phyloP scores from a whole-genome alignment of 2,329 filamentous ascomycete species.

The Myrmaecium sp. region DNA sequence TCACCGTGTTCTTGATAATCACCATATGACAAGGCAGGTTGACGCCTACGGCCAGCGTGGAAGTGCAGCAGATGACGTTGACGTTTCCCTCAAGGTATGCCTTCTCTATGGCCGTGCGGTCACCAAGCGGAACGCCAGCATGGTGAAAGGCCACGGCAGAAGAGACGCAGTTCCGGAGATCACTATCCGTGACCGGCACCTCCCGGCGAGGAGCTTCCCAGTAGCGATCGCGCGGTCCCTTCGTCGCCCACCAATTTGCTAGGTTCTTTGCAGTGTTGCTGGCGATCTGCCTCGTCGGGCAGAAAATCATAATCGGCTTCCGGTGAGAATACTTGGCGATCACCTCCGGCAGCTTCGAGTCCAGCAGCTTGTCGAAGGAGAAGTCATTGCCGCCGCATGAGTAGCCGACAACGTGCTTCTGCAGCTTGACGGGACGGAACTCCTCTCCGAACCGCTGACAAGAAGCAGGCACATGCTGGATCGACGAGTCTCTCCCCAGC shows the following conservation, averaged over 20 bases:
- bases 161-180: slow-evolving; percentile 36
- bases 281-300: slow-evolving; percentile 57
- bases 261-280: slow-evolving; percentile 50
- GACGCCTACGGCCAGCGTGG: slow-evolving; percentile 66
- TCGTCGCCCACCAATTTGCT: slow-evolving; percentile 45
- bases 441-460: slow-evolving; percentile 61
- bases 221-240: slow-evolving; percentile 32
- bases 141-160: slow-evolving; percentile 69
- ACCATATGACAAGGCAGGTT: slow-evolving; percentile 75
- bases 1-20: slow-evolving; percentile 63
- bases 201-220: slow-evolving; percentile 44
- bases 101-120: slow-evolving; percentile 49
- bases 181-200: slow-evolving; percentile 38
- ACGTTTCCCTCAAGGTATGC: slow-evolving; percentile 55
- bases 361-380: slow-evolving; percentile 54
- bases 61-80: slow-evolving; percentile 71
- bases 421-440: slow-evolving; percentile 59
- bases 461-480: slow-evolving; percentile 44
- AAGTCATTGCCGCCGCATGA: slow-evolving; percentile 50
- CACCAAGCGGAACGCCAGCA: slow-evolving; percentile 49
- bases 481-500: slow-evolving; percentile 50
- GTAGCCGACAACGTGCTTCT: slow-evolving; percentile 63
- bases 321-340: slow-evolving; percentile 48
- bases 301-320: slow-evolving; percentile 75
- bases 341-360: slow-evolving; percentile 46